Conservation (phyloP, 176 grass and related monocot genomes). For the Zea luxurians region DNA sequence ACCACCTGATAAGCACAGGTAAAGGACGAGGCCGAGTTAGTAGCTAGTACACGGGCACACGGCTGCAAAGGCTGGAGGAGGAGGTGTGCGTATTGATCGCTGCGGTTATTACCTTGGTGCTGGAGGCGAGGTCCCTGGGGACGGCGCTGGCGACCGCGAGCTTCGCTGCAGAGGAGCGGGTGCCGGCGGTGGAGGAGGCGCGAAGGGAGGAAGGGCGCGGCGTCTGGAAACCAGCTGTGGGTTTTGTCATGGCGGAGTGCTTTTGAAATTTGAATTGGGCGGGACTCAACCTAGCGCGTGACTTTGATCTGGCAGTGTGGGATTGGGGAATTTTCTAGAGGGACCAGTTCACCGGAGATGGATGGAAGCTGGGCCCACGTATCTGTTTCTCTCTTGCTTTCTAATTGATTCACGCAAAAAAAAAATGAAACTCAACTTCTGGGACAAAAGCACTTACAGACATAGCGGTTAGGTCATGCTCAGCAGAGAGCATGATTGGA, state of each 20-base stretch:
- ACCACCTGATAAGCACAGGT: slow-evolving; percentile 8
- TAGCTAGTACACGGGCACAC: background rate
- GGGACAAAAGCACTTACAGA: no score
- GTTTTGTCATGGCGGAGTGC: slow-evolving; percentile 39
- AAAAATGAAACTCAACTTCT: no score
- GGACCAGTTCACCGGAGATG: background rate
- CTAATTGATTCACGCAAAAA: background rate
- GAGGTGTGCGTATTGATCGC: background rate
- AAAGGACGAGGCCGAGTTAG: background rate
- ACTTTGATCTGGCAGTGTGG: background rate
- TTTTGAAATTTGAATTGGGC: background rate
- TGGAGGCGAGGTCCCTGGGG: background rate
- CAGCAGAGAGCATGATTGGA: no score
- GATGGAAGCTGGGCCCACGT: background rate
- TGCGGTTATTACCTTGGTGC: slow-evolving; percentile 19
- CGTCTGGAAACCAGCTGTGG: slow-evolving; percentile 23
- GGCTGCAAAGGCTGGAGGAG: background rate
- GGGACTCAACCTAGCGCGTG: background rate
- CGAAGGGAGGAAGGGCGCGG: slow-evolving; percentile 30
- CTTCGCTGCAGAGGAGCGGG: background rate
- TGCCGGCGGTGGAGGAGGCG: background rate
- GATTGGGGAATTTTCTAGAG: background rate
- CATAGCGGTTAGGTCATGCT: no score
- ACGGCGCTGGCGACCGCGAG: slow-evolving; percentile 13
- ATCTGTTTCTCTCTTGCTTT: background rate